These are phyloP conservation scores for Carex kokanica DNA, from an alignment of 176 grass and related monocot genomes.

Conservation along the genomic window DNA sequence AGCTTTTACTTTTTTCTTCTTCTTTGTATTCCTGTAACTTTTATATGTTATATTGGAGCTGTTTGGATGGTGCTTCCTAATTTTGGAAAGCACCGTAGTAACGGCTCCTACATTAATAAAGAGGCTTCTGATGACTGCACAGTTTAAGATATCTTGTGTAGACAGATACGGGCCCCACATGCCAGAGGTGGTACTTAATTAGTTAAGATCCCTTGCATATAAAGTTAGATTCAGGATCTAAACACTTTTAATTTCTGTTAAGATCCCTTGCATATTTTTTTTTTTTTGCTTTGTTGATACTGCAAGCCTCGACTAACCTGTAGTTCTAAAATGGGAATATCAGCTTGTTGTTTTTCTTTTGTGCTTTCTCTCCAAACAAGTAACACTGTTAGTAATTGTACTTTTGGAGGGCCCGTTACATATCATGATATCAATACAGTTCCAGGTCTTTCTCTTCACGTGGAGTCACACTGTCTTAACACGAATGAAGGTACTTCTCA, in stretches of 20 bases:
- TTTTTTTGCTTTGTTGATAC: too few species aligned
- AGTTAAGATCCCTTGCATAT: background rate
- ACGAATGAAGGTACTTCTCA: background rate
- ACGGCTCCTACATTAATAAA: constrained; percentile 22
- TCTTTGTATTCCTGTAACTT: background rate
- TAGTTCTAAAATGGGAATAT: background rate
- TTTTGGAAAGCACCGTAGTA: constrained; percentile 17
- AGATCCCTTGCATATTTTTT: too few species aligned
- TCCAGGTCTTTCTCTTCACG: background rate
- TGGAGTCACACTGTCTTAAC: background rate
- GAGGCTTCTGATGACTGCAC: constrained; percentile 32
- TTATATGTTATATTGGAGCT: background rate
- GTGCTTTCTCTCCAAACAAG: background rate
- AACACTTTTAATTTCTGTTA: background rate
- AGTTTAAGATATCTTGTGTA: constrained; percentile 24
- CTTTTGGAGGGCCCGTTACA: background rate
- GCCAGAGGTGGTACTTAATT: background rate
- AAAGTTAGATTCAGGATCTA: background rate
- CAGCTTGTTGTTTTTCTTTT: background rate
- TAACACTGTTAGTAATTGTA: background rate
- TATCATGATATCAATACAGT: background rate
- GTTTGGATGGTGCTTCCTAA: constrained; percentile 20
- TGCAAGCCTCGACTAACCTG: background rate
- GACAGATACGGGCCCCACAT: constrained; percentile 32
- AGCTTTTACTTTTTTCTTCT: constrained; percentile 5